Evolutionary conservation across 1,139 yeast genomes (phyloP).

Genomic region (Saccharomyces hybrid): DNA sequence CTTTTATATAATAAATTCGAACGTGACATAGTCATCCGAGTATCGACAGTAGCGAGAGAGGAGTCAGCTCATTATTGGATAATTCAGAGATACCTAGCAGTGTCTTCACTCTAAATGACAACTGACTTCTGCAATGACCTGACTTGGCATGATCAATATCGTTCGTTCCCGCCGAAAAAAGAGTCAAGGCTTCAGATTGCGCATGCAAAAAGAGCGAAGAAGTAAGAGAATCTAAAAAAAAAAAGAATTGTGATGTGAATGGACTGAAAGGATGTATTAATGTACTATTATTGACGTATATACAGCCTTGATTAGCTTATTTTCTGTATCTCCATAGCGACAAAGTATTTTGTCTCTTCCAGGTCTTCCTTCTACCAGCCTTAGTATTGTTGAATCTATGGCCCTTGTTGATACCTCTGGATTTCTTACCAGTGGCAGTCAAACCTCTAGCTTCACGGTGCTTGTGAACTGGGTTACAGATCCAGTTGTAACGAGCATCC

Average conservation of each 20-base stretch:
- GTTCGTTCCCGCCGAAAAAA: not conserved
- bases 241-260: not conserved
- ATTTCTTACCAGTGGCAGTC: no score
- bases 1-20: not conserved
- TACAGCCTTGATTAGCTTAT: no score
- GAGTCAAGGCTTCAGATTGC: not conserved
- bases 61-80: not conserved
- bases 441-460: no score
- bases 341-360: no score
- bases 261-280: not conserved
- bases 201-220: not conserved
- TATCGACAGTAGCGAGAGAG: not conserved
- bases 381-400: no score
- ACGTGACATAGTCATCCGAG: not conserved
- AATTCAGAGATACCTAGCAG: not conserved
- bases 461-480: no score
- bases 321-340: no score
- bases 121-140: constrained; percentile 1
- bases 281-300: no score
- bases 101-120: not conserved
- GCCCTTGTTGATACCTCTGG: no score
- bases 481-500: no score
- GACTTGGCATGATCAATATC: constrained; percentile 5
- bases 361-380: no score
- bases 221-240: not conserved